These are phyloP conservation scores for Rhinocladiella similis DNA, from an alignment of 2,329 filamentous ascomycete species.

Conservation along the genomic window DNA sequence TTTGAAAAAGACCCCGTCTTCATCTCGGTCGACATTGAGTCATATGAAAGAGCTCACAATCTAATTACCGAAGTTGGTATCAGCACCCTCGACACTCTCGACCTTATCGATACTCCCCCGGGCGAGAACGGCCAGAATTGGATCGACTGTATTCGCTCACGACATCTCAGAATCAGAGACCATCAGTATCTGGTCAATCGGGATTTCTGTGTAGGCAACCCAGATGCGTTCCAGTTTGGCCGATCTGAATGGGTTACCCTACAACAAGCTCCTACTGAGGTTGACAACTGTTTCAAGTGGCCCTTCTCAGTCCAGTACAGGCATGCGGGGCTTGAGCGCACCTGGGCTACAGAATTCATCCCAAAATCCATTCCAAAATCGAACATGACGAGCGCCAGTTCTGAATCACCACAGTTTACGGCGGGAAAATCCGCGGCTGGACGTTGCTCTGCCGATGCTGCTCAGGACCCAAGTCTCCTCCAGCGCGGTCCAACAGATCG, in stretches of 20 bases:
- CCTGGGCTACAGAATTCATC: not conserved
- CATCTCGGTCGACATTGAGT: conserved; percentile 79
- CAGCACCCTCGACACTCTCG: conserved; percentile 71
- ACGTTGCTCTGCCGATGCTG: conserved; percentile 1
- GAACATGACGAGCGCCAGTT: too few species aligned
- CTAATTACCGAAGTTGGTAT: conserved; percentile 84
- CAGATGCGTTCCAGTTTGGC: conserved; percentile 73
- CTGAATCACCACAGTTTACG: not conserved
- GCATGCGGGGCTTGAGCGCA: conserved; percentile 18
- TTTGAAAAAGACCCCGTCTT: conserved; percentile 65
- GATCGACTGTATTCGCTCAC: conserved; percentile 64
- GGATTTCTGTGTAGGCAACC: conserved; percentile 69
- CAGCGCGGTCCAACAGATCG: conserved; percentile 40
- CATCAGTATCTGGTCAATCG: conserved; percentile 65
- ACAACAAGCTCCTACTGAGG: conserved; percentile 43
- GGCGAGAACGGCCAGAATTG: conserved; percentile 65
- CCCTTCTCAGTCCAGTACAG: conserved; percentile 49
- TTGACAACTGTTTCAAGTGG: conserved; percentile 58
- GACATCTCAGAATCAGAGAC: conserved; percentile 78
- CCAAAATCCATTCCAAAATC: not conserved
- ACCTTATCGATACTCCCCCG: conserved; percentile 57
- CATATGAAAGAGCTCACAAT: conserved; percentile 66
- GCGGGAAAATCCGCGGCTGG: conserved; percentile 9
- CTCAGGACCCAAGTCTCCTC: conserved; percentile 1
- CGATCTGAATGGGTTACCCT: conserved; percentile 56